Percentiles rank a stretch among this genome's conserved stretches.
phyloP scores from a whole-genome alignment of 495 filamentous ascomycete genomes.

The Daldinia childiae region DNA sequence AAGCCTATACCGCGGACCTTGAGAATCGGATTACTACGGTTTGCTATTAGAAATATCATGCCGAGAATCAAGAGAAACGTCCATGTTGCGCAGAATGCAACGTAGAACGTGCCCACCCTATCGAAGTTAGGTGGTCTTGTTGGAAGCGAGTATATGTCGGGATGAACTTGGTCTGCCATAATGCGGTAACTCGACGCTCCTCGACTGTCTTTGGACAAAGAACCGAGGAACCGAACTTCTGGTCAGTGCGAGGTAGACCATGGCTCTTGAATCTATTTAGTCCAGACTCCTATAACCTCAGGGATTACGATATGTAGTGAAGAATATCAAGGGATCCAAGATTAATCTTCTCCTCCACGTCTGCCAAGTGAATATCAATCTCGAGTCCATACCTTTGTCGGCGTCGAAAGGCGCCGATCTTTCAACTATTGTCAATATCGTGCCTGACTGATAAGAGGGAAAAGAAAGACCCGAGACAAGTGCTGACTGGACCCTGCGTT shows the following conservation, averaged over 20 bases:
- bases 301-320: neutral
- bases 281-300: neutral
- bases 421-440: constrained; percentile 37
- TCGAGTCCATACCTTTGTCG: constrained; percentile 22
- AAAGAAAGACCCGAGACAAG: constrained; percentile 32
- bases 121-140: constrained; percentile 49
- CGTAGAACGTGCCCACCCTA: constrained; percentile 55
- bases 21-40: constrained; percentile 67
- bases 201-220: neutral
- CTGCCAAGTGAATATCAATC: constrained; percentile 26
- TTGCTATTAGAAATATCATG: constrained; percentile 61
- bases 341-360: neutral
- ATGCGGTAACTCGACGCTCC: constrained; percentile 39
- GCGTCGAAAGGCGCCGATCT: constrained; percentile 28
- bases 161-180: constrained; percentile 25
- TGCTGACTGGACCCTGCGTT: constrained; percentile 26
- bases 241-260: neutral
- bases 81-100: constrained; percentile 61
- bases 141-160: constrained; percentile 36
- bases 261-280: constrained; percentile 26
- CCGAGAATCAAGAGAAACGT: constrained; percentile 62
- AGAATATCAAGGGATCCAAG: constrained; percentile 27
- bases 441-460: constrained; percentile 6
- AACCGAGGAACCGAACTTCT: neutral
- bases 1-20: constrained; percentile 70